Evolutionary conservation across 805 yeast genomes (phyloP), one percentile per base, ranked within the genome.

Genomic region (Schwanniomyces pseudopolymorphus): DNA sequence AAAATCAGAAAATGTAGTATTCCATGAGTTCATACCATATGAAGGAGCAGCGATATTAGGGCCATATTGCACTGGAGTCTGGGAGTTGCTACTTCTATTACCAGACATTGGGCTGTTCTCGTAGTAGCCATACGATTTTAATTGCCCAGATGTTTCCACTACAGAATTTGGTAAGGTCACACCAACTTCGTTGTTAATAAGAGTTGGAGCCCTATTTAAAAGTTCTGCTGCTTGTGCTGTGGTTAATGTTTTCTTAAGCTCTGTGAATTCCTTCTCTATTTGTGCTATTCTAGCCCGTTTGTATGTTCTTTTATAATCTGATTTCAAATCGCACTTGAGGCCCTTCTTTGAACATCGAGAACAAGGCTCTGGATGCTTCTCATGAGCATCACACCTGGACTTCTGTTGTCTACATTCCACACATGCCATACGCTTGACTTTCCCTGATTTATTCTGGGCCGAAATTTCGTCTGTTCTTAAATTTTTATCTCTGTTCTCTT

Each of bases 321-420:
- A 77, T 56, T 89, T 83, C 40, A 94, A 66, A 21, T 84, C 79
- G 62, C 99, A 92, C 14, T 72, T 72, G 3, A 86, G 70, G 6
- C 81, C 80, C 58, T 88, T 81, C 61, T 85, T 87, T 8, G 70
- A 59, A 63, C 99, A 94, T 50, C 96, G 74, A 0, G 92, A 73
- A 58, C 99, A 94, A 1, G 96, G 87, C 7, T 72, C 72, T 0
- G 96, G 96, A 26, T 83, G 79, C 42, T 72, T 75, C 48, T 81
- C 90, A 52, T 76, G 80, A 10, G 96, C 95, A 67, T 91, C 96
- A 69, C 97, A 91, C 57, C 83, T 81, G 28, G 90, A 85, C 67
- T 94, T 94, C 63, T 92, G 99, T 66, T 94, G 98, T 11, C 98
- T 80, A 62, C 99, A 94, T 58, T 92, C 96, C 1, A 89, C 89